Evolutionary conservation across 805 yeast genomes (phyloP), one percentile per base, ranked within the genome.

Genomic region (Starmera caribaea): DNA sequence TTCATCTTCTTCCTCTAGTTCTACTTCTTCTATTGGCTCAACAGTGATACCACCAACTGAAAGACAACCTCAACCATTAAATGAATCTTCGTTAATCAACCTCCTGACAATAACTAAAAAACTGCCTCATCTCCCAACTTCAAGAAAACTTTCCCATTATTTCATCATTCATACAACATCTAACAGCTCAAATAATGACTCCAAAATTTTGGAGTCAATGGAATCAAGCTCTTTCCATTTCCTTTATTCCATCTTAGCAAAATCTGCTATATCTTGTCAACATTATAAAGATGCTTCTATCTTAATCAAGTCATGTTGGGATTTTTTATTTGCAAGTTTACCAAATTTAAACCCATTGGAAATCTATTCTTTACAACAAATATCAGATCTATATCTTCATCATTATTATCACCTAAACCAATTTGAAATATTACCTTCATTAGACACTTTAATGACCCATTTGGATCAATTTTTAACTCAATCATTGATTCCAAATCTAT

Each of bases 291-390:
- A 65, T 41, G 62, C 69, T 6, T 50, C 65, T 13, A 45, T 54
- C 30, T 59, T 62, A 43, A 63, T 74, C 44, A 66, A 67, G 47
- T 66, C 62, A 38, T 53, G 69, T 28, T 74, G 79, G 79, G 26
- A 21, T 21, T 7, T 21, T 21, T 21, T 21, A 21, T 5, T 21
- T 21, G 7, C 24, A 21, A 21, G 24, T 5, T 21, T 21, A 7
- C 4, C 4, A 21, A 21, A 4, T 21, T 21, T 21, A 21, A 9
- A 7, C 8, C 8, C 3, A 21, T 21, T 21, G 26, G 26, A 21
- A 21, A 3, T 21, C 26, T 7, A 21, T 7, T 21, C 26, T 21
- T 21, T 21, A 21, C 26, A 21, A 21, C 6, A 7, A 3, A 21
- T 21, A 21, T 7, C 26, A 21, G 26, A 21, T 21, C 8, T 21